Evolutionary conservation across 179 eudicot genomes (phyloP).

Genomic region (Carnegiea gigantea): DNA sequence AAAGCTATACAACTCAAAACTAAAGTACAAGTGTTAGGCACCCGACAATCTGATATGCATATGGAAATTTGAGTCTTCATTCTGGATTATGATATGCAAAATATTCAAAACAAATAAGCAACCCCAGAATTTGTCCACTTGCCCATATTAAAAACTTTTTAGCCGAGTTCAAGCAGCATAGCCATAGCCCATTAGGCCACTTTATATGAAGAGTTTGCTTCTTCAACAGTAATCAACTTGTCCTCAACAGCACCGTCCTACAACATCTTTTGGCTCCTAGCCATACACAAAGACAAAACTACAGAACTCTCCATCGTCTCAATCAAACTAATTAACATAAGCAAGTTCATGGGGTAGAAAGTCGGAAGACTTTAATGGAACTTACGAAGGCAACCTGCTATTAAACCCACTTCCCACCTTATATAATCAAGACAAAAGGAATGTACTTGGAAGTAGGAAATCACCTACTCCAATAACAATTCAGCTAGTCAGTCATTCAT

Average conservation of each 20-base stretch:
- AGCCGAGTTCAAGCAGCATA: too few relatives aligned
- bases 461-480: constrained; percentile 7
- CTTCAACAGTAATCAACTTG: neutral
- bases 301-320: neutral
- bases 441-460: neutral
- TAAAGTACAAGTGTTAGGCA: too few relatives aligned
- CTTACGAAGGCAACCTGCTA: constrained; percentile 4
- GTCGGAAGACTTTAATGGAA: neutral
- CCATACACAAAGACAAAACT: neutral
- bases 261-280: too few relatives aligned
- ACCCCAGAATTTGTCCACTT: neutral
- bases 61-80: neutral
- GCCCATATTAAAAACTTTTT: neutral
- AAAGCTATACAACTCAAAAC: neutral
- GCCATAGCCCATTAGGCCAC: neutral
- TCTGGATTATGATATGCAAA: neutral
- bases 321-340: neutral
- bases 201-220: too few relatives aligned
- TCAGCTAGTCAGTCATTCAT: neutral
- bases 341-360: constrained; percentile 19
- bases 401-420: neutral
- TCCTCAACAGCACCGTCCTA: constrained; percentile 4
- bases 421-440: neutral
- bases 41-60: neutral
- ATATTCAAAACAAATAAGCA: neutral